These are phyloP conservation scores for Rhizopogon vulgaris DNA, from an alignment of 768 basidiomycete genomes.

Conservation along the genomic window DNA sequence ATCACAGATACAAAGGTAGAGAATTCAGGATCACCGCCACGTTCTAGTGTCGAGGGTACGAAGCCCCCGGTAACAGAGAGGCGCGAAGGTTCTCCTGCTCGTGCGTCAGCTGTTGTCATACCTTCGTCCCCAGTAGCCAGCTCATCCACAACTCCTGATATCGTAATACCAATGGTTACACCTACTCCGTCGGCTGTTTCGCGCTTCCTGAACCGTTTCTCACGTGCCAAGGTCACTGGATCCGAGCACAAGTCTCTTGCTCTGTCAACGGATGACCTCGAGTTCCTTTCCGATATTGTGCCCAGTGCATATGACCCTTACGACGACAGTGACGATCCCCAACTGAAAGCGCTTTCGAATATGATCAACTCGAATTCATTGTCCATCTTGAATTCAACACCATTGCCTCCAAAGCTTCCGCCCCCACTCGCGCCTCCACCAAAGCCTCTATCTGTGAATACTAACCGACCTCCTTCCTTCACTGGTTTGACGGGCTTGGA, in stretches of 20 bases:
- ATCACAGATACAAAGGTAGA: slow-evolving; percentile 16
- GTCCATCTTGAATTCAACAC: slow-evolving; percentile 25
- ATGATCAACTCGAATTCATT: slow-evolving; percentile 33
- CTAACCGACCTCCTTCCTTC: slow-evolving; percentile 8
- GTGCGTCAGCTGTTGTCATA: neutral
- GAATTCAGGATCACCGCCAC: slow-evolving; percentile 15
- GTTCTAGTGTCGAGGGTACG: slow-evolving; percentile 25
- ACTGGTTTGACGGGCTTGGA: slow-evolving; percentile 1
- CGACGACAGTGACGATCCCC: slow-evolving; percentile 26
- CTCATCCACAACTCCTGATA: slow-evolving; percentile 5
- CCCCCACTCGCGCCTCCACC: slow-evolving; percentile 37
- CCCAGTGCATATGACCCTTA: slow-evolving; percentile 44
- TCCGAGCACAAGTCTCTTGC: slow-evolving; percentile 51
- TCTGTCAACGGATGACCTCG: slow-evolving; percentile 74
- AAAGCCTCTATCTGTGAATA: slow-evolving; percentile 17
- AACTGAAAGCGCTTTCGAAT: slow-evolving; percentile 33
- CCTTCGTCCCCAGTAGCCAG: slow-evolving; percentile 2
- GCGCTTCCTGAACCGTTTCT: slow-evolving; percentile 76
- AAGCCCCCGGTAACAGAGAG: slow-evolving; percentile 7
- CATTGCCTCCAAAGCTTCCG: slow-evolving; percentile 39
- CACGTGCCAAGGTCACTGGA: slow-evolving; percentile 35
- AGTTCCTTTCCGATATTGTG: slow-evolving; percentile 68
- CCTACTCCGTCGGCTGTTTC: slow-evolving; percentile 67
- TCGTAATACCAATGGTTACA: neutral
- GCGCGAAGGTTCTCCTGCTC: slow-evolving; percentile 14